A percentile compares a stretch with the other conserved stretches of the same genome.
phyloP scores from a whole-genome alignment of 2,329 filamentous ascomycete genomes.

The Diaporthe ampelina region DNA sequence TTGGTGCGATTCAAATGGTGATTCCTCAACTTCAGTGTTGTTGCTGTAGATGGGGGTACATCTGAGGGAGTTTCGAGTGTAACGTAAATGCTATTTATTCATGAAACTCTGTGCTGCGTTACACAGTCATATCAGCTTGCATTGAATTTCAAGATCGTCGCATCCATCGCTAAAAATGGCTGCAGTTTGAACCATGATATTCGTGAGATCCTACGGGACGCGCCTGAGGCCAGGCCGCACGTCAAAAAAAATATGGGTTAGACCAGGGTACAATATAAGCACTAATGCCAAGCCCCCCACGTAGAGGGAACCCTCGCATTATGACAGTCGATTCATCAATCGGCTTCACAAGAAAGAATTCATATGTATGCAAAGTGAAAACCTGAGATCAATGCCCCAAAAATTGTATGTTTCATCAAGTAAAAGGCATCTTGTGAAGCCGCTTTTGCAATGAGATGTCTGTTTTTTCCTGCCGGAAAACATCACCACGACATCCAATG shows the following conservation, averaged over 20 bases:
- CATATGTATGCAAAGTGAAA: not conserved
- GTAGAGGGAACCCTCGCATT: not conserved
- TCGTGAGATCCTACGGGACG: not conserved
- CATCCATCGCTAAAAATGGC: constrained; percentile 14
- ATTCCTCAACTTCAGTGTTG: not conserved
- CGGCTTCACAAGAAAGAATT: not conserved
- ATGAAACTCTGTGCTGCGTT: not conserved
- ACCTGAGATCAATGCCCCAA: no score
- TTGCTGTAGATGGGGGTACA: no score
- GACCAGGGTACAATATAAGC: not conserved
- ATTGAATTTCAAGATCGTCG: not conserved
- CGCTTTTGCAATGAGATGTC: not conserved
- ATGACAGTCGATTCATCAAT: not conserved
- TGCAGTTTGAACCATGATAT: not conserved
- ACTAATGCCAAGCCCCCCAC: not conserved
- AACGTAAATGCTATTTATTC: not conserved
- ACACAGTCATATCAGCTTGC: no score
- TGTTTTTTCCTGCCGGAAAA: not conserved
- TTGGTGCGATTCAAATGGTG: no score
- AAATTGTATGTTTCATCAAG: not conserved
- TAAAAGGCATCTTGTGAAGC: not conserved
- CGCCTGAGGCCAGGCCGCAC: not conserved
- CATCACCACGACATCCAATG: not conserved
- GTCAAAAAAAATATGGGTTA: not conserved
- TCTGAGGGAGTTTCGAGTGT: not conserved